phyloP scores from a whole-genome alignment of 2,329 filamentous ascomycete genomes.

The Clonostachys solani region DNA sequence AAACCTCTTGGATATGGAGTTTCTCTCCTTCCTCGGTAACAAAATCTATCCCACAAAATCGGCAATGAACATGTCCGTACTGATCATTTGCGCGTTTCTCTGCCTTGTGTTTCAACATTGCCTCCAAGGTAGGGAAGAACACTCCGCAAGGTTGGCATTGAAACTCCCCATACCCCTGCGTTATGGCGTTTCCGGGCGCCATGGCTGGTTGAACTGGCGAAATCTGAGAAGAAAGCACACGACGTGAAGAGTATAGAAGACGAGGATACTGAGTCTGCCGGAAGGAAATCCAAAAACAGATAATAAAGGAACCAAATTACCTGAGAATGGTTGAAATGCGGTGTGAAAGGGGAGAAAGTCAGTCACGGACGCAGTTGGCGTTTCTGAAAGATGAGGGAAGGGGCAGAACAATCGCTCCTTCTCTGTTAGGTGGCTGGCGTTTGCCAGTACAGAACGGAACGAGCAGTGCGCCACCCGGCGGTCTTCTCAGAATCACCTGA shows the following conservation, averaged over 20 bases:
- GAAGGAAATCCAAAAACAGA: neutral
- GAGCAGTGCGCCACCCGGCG: too few relatives aligned
- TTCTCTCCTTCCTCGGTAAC: constrained; percentile 19
- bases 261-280: neutral
- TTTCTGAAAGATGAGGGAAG: too few relatives aligned
- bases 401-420: too few relatives aligned
- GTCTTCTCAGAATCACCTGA: too few relatives aligned
- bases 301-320: neutral
- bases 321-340: neutral
- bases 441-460: too few relatives aligned
- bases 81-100: constrained; percentile 14
- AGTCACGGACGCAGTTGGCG: too few relatives aligned
- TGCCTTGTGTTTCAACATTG: constrained; percentile 20
- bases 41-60: constrained; percentile 29
- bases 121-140: constrained; percentile 15
- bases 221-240: too few relatives aligned
- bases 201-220: neutral
- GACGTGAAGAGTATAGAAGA: too few relatives aligned
- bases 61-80: constrained; percentile 26
- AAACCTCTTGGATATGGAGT: constrained; percentile 28
- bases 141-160: constrained; percentile 21
- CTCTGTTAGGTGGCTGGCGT: too few relatives aligned
- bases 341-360: neutral
- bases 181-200: neutral
- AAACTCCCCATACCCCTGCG: constrained; percentile 7